Base-by-base conservation (phyloP, 805 yeast species). In the Candida verbasci region DNA sequence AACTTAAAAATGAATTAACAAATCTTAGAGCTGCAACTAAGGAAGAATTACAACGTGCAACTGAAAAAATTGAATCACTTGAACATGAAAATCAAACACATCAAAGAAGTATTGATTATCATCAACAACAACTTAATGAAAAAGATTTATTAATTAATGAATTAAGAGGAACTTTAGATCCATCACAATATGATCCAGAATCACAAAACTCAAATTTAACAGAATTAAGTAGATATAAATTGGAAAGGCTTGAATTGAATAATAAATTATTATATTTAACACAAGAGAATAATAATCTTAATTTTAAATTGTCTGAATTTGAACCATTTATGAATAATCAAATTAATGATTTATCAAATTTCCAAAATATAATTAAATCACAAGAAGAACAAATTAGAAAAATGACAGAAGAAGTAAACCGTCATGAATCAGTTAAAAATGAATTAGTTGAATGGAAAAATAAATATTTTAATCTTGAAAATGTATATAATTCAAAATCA, bases 1-100 rank as follows among this genome's bases (percentile, higher is more conserved):
- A 62, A 37, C 52, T 66, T 35, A 61, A 59, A 16, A 41, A 44
- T 15, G 68, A 67, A 35, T 48, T 67, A 35, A 50, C 43, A 22
- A 53, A 53, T 17, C 55, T 66, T 42, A 60, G 52, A 36, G 38
- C 50, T 3, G 43, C 61, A 2, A 51, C 71, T 17, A 68, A 66
- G 39, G 56, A 57, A 4, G 80, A 78, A 44, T 80, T 82, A 43
- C 66, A 62, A 34, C 60, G 65, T 34, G 89, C 88, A 0, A 73
- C 78, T 45, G 68, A 68, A 14, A 72, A 71, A 39, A 78, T 82
- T 16, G 56, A 55, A 16, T 48, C 49, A 15, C 59, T 83, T 24
- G 85, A 80, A 40, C 20, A 39, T 10, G 65, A 68, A 38, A 43
- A 48, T 34, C 51, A 45, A 29, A 27, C 33, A 6, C 40, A 40